Evolutionary conservation across 805 yeast genomes (phyloP).

Genomic region (Wickerhamomyces silvicola): DNA sequence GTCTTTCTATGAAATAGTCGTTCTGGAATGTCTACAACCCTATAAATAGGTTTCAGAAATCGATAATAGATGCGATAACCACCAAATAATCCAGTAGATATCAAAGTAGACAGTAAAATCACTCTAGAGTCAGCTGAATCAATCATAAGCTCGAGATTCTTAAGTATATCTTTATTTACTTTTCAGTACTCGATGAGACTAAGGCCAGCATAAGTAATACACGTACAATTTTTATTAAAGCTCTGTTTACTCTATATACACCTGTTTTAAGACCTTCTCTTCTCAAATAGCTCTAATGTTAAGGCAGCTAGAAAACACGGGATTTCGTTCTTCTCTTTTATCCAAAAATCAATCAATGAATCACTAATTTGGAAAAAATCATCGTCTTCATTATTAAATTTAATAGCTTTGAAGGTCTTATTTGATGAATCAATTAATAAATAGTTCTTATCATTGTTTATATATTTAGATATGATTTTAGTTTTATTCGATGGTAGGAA

Average conservation of each 20-base stretch:
- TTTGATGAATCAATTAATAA: conserved; percentile 52
- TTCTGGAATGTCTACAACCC: conserved; percentile 44
- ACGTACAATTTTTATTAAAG: neutral
- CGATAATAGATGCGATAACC: conserved; percentile 38
- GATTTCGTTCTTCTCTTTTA: conserved; percentile 58
- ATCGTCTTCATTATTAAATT: conserved; percentile 24
- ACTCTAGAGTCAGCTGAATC: conserved; percentile 17
- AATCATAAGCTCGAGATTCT: neutral
- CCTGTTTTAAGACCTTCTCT: conserved; percentile 4
- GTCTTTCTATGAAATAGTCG: conserved; percentile 36
- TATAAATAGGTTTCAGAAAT: conserved; percentile 44
- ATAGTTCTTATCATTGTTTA: conserved; percentile 33
- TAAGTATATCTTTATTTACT: neutral
- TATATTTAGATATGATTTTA: conserved; percentile 44
- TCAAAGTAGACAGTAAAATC: conserved; percentile 24
- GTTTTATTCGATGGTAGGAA: conserved; percentile 52
- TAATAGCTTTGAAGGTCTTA: conserved; percentile 48
- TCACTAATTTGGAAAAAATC: conserved; percentile 32
- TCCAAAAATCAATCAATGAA: conserved; percentile 59
- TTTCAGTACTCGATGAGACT: too few relatives aligned
- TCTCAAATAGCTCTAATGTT: conserved; percentile 58
- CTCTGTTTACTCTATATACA: neutral
- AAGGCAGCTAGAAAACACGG: conserved; percentile 76
- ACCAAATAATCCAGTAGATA: conserved; percentile 35
- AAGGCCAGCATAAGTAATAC: too few relatives aligned